Conservation (phyloP, 352 stramenopile species). For the Elongisporangium senticosum region DNA sequence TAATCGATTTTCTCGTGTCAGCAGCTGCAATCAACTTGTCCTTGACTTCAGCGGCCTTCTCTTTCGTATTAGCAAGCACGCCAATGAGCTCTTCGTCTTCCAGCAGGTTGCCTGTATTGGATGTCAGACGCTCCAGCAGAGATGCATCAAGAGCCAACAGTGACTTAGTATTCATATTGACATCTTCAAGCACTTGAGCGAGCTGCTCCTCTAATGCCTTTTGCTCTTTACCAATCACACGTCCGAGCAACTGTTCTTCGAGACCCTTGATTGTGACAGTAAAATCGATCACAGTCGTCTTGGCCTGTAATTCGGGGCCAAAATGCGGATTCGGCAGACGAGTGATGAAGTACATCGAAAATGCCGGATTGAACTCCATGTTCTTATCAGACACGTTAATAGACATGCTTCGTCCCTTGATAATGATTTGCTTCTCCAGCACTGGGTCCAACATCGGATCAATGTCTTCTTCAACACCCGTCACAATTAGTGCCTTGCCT, state of each 20-base stretch:
- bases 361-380: slow-evolving; percentile 97
- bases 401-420: slow-evolving; percentile 95
- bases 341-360: slow-evolving; percentile 99
- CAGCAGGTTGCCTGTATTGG: slow-evolving; percentile 96
- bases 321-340: slow-evolving; percentile 97
- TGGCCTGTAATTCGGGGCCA: slow-evolving; percentile 96
- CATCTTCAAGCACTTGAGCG: slow-evolving; percentile 97
- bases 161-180: slow-evolving; percentile 98
- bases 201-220: slow-evolving; percentile 98
- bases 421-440: slow-evolving; percentile 95
- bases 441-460: slow-evolving; percentile 98
- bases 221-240: slow-evolving; percentile 97
- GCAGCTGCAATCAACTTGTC: slow-evolving; percentile 96
- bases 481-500: slow-evolving; percentile 92
- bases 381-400: slow-evolving; percentile 99
- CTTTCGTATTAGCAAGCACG: slow-evolving; percentile 97
- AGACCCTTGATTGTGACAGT: slow-evolving; percentile 96
- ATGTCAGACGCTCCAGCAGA: slow-evolving; percentile 94
- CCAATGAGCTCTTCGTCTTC: slow-evolving; percentile 99
- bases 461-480: slow-evolving; percentile 97
- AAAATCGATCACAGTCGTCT: slow-evolving; percentile 99
- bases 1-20: slow-evolving; percentile 96
- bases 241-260: slow-evolving; percentile 96
- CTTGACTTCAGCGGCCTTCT: slow-evolving; percentile 97
- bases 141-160: slow-evolving; percentile 94